These are phyloP conservation scores for Trypanosoma vivax DNA, from an alignment of 208 protist genomes.

Conservation along the genomic window DNA sequence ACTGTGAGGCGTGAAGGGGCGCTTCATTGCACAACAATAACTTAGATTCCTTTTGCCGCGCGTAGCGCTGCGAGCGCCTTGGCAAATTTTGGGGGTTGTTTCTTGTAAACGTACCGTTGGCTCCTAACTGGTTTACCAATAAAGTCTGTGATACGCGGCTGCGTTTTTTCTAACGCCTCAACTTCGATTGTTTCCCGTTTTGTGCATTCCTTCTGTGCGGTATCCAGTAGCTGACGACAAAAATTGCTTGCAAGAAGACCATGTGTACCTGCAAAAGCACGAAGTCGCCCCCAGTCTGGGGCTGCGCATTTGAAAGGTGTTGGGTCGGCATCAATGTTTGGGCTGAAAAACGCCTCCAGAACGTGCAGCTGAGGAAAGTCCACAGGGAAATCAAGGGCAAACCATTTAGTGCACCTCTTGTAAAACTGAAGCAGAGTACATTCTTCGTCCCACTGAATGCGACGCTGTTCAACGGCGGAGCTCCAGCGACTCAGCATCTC, in stretches of 20 bases:
- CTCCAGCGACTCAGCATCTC: slow-evolving; percentile 38
- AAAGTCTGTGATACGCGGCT: slow-evolving; percentile 50
- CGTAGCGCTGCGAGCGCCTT: slow-evolving; percentile 38
- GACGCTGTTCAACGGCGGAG: slow-evolving; percentile 9
- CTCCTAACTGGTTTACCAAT: slow-evolving; percentile 15
- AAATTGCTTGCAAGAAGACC: slow-evolving; percentile 47
- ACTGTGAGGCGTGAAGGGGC: too few relatives aligned
- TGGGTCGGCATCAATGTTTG: slow-evolving; percentile 41
- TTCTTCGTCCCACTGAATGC: slow-evolving; percentile 28
- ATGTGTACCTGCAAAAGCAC: slow-evolving; percentile 40
- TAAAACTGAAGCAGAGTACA: slow-evolving; percentile 41
- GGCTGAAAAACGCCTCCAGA: slow-evolving; percentile 54
- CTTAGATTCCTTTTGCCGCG: slow-evolving; percentile 19
- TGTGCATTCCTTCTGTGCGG: slow-evolving; percentile 40
- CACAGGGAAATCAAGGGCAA: slow-evolving; percentile 17
- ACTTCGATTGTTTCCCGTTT: slow-evolving; percentile 10
- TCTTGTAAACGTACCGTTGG: slow-evolving; percentile 45
- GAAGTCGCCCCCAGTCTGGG: slow-evolving; percentile 60
- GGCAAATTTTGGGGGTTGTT: slow-evolving; percentile 39
- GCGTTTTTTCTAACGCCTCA: slow-evolving; percentile 6
- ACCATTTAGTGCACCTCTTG: slow-evolving; percentile 31
- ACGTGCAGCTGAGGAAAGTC: slow-evolving; percentile 38
- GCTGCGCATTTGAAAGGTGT: slow-evolving; percentile 25
- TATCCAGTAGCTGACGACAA: slow-evolving; percentile 47
- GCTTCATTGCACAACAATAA: too few relatives aligned